Evolutionary conservation across 2,329 filamentous ascomycete species (phyloP), one percentile per base, ranked within the genome.

Genomic region (Proliferodiscus dingleyae): DNA sequence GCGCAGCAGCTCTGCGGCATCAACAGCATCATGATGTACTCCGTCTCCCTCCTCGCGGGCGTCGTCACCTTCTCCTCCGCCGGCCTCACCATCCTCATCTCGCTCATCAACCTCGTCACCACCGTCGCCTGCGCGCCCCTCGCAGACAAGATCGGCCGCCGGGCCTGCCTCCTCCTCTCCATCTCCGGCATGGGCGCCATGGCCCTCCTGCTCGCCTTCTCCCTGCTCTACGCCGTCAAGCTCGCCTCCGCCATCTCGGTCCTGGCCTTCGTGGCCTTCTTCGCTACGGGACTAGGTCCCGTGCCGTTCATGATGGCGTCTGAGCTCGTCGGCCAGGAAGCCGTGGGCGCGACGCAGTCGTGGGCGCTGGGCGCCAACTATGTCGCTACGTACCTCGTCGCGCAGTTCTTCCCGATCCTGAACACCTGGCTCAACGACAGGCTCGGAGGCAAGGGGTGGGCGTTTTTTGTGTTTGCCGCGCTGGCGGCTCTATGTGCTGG

Each of bases 11-110:
- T 96, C 29, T 91, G 87, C 47, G 91, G 89, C 37, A 91, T 97
- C 70, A 97, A 98, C 75, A 91, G 86, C 47, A 91, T 97, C 61
- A 86, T 97, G 68, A 96, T 98, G 90, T 98, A 98, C 67, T 95
- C 90, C 2, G 93, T 97, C 5, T 89, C 87, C 1, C 80, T 98
- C 1, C 77, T 98, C 11, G 81, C 85, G 24, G 81, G 82, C 52
- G 77, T 97, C 2, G 77, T 98, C 0, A 85, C 88, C 3, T 80
- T 89, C 37, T 89, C 83, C 51, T 91, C 90, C 0, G 85, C 85
- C 0, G 70, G 94, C 1, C 75, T 98, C 42, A 95, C 91, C 44
- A 91, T 97, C 49, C 69, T 87, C 44, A 89, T 97, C 48, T 95
- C 89, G 0, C 75, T 81, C 10, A 78, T 95, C 62, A 97, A 97